phyloP scores from a whole-genome alignment of 495 filamentous ascomycete species.

The Penicillium simplicissimum region DNA sequence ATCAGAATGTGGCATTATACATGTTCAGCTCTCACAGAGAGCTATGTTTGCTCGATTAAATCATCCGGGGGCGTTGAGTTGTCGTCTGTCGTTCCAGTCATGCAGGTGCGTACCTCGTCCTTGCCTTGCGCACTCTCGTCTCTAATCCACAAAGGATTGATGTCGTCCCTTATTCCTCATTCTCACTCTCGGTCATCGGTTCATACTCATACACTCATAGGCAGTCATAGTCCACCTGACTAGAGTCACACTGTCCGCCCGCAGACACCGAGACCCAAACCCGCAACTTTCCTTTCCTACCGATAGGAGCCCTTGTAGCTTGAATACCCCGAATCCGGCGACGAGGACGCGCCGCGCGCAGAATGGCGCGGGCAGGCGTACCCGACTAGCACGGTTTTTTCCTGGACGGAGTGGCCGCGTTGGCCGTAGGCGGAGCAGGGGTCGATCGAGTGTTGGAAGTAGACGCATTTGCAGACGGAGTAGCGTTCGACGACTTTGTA shows the following conservation, averaged over 20 bases:
- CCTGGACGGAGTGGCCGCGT: slow-evolving; percentile 68
- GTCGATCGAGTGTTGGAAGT: slow-evolving; percentile 77
- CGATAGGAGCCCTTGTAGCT: slow-evolving; percentile 39
- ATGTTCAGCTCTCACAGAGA: slow-evolving; percentile 3
- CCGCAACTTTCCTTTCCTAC: slow-evolving; percentile 1
- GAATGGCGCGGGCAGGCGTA: slow-evolving; percentile 73
- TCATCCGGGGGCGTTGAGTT: neutral
- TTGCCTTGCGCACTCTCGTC: too few relatives aligned
- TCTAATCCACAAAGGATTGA: neutral
- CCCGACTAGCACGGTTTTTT: slow-evolving; percentile 75
- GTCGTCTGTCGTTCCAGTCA: neutral
- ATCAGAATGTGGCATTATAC: neutral
- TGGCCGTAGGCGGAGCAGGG: slow-evolving; percentile 71
- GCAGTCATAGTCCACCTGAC: neutral
- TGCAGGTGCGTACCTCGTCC: neutral
- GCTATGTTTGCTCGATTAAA: neutral
- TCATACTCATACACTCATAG: neutral
- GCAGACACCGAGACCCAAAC: neutral
- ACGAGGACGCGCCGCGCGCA: slow-evolving; percentile 19
- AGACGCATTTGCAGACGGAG: slow-evolving; percentile 77
- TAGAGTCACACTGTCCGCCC: neutral
- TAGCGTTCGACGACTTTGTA: slow-evolving; percentile 72
- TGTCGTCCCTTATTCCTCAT: neutral
- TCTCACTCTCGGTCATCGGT: neutral
- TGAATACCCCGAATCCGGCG: slow-evolving; percentile 55